Percentiles rank a stretch among this genome's conserved stretches.
Conservation (phyloP, 192 early-diverging fungal genomes). For the Allomyces arbusculus region DNA sequence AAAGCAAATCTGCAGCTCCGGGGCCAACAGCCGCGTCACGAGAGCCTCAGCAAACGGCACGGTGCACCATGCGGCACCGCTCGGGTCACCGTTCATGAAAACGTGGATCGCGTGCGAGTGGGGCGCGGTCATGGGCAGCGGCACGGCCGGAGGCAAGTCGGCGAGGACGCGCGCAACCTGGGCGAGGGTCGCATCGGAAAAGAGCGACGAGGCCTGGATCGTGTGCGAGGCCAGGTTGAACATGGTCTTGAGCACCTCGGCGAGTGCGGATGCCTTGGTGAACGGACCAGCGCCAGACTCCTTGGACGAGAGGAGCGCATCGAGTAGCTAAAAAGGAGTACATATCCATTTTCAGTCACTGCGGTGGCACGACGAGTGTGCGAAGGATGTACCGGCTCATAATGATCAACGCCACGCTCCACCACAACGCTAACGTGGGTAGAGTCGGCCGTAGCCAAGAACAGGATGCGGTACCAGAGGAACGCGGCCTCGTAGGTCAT, state of each 20-base stretch:
- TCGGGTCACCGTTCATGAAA: constrained; percentile 21
- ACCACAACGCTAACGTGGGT: constrained; percentile 15
- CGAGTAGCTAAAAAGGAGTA: not conserved
- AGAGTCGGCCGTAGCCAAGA: constrained; percentile 37
- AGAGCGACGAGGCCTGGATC: too few species aligned
- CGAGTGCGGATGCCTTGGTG: constrained; percentile 11
- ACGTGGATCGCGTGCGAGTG: constrained; percentile 59
- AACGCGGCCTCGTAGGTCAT: constrained; percentile 33
- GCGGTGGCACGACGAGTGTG: not conserved
- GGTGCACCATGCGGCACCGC: too few species aligned
- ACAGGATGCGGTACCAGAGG: constrained; percentile 39
- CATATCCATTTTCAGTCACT: not conserved
- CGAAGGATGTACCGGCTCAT: constrained; percentile 15
- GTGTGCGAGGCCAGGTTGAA: not conserved
- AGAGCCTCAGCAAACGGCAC: constrained; percentile 1
- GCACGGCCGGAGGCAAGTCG: constrained; percentile 11
- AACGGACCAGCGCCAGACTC: constrained; percentile 4
- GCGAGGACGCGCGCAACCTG: constrained; percentile 8
- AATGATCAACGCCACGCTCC: constrained; percentile 12
- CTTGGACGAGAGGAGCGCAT: not conserved
- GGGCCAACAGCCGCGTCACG: not conserved
- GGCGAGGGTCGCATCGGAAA: too few species aligned
- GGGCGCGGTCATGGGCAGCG: constrained; percentile 42
- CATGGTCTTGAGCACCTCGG: not conserved
- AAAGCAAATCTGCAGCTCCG: constrained; percentile 10